Evolutionary conservation across 495 filamentous ascomycete species (phyloP).

Genomic region (Penicillium simplicissimum): DNA sequence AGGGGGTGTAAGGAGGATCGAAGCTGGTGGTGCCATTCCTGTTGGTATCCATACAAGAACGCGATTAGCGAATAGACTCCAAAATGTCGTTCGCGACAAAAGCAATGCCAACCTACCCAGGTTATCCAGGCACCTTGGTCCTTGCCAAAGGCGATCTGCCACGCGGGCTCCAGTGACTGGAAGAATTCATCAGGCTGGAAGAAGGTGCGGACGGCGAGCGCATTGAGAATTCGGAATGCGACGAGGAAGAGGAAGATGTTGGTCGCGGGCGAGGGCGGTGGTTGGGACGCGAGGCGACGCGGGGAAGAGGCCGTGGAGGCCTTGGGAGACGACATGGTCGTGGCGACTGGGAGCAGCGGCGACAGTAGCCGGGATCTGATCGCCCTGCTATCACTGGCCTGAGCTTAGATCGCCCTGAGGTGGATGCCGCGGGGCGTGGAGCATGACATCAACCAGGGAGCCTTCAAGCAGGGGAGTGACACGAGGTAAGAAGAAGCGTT

Average conservation of each 20-base stretch:
- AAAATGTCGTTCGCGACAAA: constrained; percentile 4
- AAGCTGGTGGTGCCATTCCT: constrained; percentile 90
- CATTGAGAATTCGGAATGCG: constrained; percentile 79
- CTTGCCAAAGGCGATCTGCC: constrained; percentile 80
- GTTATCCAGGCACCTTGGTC: constrained; percentile 88
- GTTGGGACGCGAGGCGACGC: constrained; percentile 29
- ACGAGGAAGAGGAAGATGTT: constrained; percentile 64
- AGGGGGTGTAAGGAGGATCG: constrained; percentile 90
- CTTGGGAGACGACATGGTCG: constrained; percentile 18
- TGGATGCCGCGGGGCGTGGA: constrained; percentile 13
- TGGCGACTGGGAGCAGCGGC: background rate
- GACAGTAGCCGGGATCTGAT: constrained; percentile 1
- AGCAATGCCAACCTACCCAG: constrained; percentile 66
- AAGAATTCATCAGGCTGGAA: constrained; percentile 99
- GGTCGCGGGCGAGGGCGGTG: constrained; percentile 11
- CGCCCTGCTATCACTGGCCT: background rate
- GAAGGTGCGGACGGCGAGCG: constrained; percentile 84
- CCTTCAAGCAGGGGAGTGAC: background rate
- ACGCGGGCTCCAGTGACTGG: constrained; percentile 93
- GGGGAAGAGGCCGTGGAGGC: constrained; percentile 16
- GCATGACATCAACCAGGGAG: constrained; percentile 9
- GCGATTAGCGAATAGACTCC: constrained; percentile 9
- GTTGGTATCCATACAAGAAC: background rate
- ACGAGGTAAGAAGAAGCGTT: background rate
- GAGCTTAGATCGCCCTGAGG: constrained; percentile 10